Evolutionary conservation across 805 yeast species (phyloP).

Genomic region (Starmera pachycereana): DNA sequence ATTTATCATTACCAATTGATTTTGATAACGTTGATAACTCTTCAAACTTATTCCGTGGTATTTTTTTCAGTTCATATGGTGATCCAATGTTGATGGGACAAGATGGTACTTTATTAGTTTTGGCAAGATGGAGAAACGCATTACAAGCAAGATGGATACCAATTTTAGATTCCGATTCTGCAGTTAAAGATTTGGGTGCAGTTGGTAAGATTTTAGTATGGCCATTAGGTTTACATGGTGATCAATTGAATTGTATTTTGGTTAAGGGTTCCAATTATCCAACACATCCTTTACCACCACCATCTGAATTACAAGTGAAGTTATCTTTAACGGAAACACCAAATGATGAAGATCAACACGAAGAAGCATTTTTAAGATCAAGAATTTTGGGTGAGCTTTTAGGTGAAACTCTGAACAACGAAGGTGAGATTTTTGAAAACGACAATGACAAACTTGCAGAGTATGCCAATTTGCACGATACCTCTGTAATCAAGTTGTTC

Average conservation of each 20-base stretch:
- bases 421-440: constrained; percentile 30
- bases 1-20: constrained; percentile 33
- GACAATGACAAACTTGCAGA: constrained; percentile 42
- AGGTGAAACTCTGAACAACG: constrained; percentile 42
- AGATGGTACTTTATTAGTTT: constrained; percentile 59
- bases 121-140: constrained; percentile 71
- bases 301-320: constrained; percentile 63
- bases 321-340: constrained; percentile 42
- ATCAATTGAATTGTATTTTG: constrained; percentile 62
- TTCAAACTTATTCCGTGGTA: constrained; percentile 36
- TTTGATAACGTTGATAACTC: constrained; percentile 8
- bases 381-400: constrained; percentile 51
- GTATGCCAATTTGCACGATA: constrained; percentile 57
- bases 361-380: constrained; percentile 54
- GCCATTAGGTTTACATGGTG: constrained; percentile 77
- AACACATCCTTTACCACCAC: constrained; percentile 74
- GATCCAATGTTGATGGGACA: constrained; percentile 86
- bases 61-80: constrained; percentile 81
- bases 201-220: constrained; percentile 58
- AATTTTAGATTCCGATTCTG: constrained; percentile 42
- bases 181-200: constrained; percentile 39
- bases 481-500: constrained; percentile 65
- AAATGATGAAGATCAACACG: constrained; percentile 28
- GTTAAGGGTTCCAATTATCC: constrained; percentile 70
- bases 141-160: constrained; percentile 85